Evolutionary conservation across 2,329 filamentous ascomycete genomes (phyloP).

Genomic region (Orbilia quercus): DNA sequence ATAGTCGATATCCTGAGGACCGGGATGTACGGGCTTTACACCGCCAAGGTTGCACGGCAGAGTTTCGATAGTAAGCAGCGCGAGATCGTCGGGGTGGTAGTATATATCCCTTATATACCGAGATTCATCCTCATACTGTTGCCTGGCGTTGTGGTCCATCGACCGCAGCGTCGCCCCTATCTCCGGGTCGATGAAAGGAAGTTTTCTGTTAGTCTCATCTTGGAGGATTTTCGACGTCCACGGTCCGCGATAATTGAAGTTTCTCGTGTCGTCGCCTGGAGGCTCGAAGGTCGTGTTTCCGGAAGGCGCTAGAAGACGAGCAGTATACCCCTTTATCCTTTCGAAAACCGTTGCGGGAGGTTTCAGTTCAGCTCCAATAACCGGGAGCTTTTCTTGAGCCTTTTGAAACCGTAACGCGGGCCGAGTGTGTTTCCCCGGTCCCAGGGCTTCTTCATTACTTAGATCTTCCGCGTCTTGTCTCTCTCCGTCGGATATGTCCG

Average conservation of each 20-base stretch:
- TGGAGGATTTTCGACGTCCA: constrained; percentile 25
- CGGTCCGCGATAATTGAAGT: constrained; percentile 13
- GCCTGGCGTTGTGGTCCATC: neutral
- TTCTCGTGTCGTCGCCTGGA: constrained; percentile 17
- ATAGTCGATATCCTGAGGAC: constrained; percentile 23
- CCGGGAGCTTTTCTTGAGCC: neutral
- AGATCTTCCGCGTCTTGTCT: constrained; percentile 16
- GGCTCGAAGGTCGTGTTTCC: constrained; percentile 8
- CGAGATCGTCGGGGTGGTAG: constrained; percentile 41
- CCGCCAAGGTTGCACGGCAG: constrained; percentile 33
- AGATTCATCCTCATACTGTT: constrained; percentile 9
- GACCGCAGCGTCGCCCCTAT: constrained; percentile 3
- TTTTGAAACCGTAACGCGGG: too few species aligned
- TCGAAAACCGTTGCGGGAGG: neutral
- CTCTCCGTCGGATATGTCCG: neutral
- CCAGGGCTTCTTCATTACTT: neutral
- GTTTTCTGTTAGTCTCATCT: constrained; percentile 25
- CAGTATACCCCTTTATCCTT: neutral
- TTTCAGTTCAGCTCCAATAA: neutral
- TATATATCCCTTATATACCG: constrained; percentile 22
- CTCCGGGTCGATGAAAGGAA: constrained; percentile 50
- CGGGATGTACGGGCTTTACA: constrained; percentile 31
- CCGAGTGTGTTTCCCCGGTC: too few species aligned
- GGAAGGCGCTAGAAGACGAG: constrained; percentile 17
- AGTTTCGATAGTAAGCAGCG: constrained; percentile 34